These are phyloP conservation scores for Buddleja alternifolia DNA, from an alignment of 257 asterid genomes.

Conservation along the genomic window DNA sequence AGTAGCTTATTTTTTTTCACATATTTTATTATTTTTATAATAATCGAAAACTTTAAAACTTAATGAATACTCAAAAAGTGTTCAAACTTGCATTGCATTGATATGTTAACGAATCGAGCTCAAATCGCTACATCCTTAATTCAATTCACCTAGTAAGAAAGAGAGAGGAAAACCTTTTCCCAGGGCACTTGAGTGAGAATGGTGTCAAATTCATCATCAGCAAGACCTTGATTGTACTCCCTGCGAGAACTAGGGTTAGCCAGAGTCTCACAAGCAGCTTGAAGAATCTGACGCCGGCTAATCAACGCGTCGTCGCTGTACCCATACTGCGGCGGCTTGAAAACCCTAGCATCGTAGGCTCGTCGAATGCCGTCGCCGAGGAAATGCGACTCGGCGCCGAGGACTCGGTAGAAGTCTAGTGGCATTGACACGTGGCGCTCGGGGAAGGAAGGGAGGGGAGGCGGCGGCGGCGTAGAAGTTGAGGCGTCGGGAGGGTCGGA, in stretches of 20 bases:
- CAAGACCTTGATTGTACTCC: slow-evolving; percentile 82
- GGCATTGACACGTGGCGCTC: slow-evolving; percentile 84
- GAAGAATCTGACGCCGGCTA: slow-evolving; percentile 86
- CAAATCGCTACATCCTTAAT: too few species aligned
- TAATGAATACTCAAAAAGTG: too few species aligned
- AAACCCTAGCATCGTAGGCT: slow-evolving; percentile 79
- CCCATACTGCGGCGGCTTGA: slow-evolving; percentile 89
- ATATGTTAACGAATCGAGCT: too few species aligned
- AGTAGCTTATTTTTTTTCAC: too few species aligned
- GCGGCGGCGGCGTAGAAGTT: slow-evolving; percentile 42
- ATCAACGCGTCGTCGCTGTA: slow-evolving; percentile 84
- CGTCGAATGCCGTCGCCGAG: slow-evolving; percentile 94
- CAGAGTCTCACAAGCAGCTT: slow-evolving; percentile 93
- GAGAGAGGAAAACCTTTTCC: slow-evolving; percentile 70
- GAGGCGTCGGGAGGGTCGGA: slow-evolving; percentile 46
- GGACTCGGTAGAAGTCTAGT: slow-evolving; percentile 79
- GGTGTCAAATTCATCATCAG: slow-evolving; percentile 73
- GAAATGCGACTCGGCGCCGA: slow-evolving; percentile 91
- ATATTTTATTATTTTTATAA: too few species aligned
- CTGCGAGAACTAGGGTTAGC: slow-evolving; percentile 72
- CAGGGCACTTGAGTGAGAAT: slow-evolving; percentile 85
- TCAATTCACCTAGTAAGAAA: too few species aligned
- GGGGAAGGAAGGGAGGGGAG: slow-evolving; percentile 59
- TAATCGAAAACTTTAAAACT: too few species aligned
- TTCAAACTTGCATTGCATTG: too few species aligned